Evolutionary conservation across 495 filamentous ascomycete species (phyloP).

Genomic region (Jackrogersella minutella): DNA sequence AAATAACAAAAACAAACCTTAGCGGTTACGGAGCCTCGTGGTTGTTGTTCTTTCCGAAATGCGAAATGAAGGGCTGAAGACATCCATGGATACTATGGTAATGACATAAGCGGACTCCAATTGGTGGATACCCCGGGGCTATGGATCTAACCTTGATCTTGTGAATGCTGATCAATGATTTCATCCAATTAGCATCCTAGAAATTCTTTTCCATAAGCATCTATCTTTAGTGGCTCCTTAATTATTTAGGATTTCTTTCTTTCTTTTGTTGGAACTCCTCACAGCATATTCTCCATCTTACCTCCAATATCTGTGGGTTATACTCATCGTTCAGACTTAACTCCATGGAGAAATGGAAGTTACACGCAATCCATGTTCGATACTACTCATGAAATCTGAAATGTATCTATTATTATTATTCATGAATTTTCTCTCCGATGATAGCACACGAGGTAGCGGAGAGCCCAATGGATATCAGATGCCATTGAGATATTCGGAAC

Average conservation of each 20-base stretch:
- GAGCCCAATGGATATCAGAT: too few species aligned
- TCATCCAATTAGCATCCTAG: conserved; percentile 3
- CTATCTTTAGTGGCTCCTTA: background rate
- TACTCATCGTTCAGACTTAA: background rate
- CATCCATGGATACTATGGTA: too few species aligned
- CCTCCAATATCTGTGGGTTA: background rate
- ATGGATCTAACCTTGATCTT: conserved; percentile 36
- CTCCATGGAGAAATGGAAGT: background rate
- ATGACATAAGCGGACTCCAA: conserved; percentile 9
- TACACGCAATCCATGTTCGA: background rate
- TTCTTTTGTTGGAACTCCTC: too few species aligned
- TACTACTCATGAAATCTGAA: background rate
- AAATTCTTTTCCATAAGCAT: background rate
- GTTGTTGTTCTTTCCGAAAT: too few species aligned
- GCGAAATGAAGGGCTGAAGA: conserved; percentile 30
- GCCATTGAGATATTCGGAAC: too few species aligned
- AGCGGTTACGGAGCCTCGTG: conserved; percentile 11
- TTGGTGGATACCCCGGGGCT: conserved; percentile 32
- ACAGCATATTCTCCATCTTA: too few species aligned
- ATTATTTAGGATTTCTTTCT: too few species aligned
- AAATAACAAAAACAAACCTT: background rate
- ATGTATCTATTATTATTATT: background rate
- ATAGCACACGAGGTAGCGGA: background rate
- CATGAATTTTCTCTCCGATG: background rate
- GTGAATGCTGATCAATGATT: conserved; percentile 16